phyloP scores from a whole-genome alignment of 345 rosid genomes.

The Turnera subulata region DNA sequence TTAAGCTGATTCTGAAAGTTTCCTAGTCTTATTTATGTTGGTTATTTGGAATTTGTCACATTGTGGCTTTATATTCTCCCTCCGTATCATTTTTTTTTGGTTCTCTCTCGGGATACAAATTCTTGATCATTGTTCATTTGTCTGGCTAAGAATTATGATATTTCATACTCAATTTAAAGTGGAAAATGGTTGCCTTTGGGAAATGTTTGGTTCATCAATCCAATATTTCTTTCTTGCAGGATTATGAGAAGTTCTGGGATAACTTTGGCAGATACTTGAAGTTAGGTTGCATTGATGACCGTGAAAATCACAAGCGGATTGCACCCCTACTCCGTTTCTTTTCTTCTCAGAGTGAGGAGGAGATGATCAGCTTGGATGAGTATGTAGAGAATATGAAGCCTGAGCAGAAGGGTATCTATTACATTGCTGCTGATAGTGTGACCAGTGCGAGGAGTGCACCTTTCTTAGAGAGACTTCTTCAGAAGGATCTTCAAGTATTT shows the following conservation, averaged over 20 bases:
- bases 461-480: slow-evolving; percentile 84
- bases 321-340: slow-evolving; percentile 91
- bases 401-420: slow-evolving; percentile 89
- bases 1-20: too few species aligned
- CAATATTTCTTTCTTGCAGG: slow-evolving; percentile 43
- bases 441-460: slow-evolving; percentile 89
- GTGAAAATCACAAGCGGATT: slow-evolving; percentile 94
- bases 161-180: too few species aligned
- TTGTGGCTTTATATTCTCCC: too few species aligned
- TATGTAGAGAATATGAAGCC: slow-evolving; percentile 96
- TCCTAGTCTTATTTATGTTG: too few species aligned
- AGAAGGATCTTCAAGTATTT: slow-evolving; percentile 87
- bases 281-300: slow-evolving; percentile 93
- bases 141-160: too few species aligned
- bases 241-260: slow-evolving; percentile 95
- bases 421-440: slow-evolving; percentile 83
- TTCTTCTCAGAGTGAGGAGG: slow-evolving; percentile 94
- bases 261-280: slow-evolving; percentile 82
- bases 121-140: too few species aligned
- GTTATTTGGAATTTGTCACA: too few species aligned
- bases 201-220: background rate
- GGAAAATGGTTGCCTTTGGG: too few species aligned
- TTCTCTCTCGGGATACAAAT: too few species aligned
- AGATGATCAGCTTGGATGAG: slow-evolving; percentile 94
- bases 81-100: too few species aligned